phyloP scores from a whole-genome alignment of 345 rosid genomes.

The rapeseed (Brassica napus) region DNA sequence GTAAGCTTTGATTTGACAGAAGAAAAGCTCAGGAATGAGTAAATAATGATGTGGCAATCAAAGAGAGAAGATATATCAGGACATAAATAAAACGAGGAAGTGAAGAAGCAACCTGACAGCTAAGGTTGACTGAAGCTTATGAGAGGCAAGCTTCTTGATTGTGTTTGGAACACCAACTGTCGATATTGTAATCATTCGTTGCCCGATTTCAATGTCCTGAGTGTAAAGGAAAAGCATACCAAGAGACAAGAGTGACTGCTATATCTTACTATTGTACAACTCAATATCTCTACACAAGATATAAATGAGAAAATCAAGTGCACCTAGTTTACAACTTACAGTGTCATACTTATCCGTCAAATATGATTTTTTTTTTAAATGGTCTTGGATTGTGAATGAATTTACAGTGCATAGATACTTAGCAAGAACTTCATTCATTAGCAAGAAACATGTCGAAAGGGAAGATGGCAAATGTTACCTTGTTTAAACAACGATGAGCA shows the following conservation, averaged over 20 bases:
- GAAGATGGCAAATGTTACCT: conserved; percentile 47
- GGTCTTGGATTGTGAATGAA: background rate
- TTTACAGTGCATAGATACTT: background rate
- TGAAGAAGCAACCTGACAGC: conserved; percentile 69
- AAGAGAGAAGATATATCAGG: background rate
- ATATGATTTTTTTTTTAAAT: background rate
- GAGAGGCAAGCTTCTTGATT: conserved; percentile 81
- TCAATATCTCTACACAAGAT: background rate
- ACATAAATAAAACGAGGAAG: conserved; percentile 12
- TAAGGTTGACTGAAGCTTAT: conserved; percentile 93
- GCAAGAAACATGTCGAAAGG: conserved; percentile 1
- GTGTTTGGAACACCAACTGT: conserved; percentile 99
- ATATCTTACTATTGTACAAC: background rate
- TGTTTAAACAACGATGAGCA: conserved; percentile 88
- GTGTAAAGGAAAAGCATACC: conserved; percentile 15
- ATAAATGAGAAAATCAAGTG: background rate
- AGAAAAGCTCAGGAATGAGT: conserved; percentile 19
- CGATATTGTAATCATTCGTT: conserved; percentile 96
- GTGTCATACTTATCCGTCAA: background rate
- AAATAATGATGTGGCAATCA: background rate
- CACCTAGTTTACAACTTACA: background rate
- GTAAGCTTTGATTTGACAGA: conserved; percentile 55
- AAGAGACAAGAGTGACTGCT: conserved; percentile 17
- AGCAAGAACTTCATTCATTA: conserved; percentile 5
- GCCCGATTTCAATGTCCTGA: conserved; percentile 94